Evolutionary conservation across 495 filamentous ascomycete genomes (phyloP).

Genomic region (Baudoinia panamericana): DNA sequence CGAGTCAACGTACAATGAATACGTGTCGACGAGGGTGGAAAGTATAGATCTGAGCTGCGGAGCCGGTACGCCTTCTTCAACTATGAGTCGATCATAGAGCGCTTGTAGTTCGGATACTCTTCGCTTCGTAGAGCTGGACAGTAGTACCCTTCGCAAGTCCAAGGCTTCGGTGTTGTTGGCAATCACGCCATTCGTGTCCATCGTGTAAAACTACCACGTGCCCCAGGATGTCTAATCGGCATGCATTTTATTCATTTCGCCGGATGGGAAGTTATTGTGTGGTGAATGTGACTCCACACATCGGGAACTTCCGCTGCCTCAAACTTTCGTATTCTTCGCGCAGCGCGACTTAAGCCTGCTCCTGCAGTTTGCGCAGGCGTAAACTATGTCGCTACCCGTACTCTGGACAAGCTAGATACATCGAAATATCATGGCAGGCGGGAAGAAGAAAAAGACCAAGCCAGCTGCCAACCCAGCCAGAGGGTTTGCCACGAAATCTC

Average conservation of each 20-base stretch:
- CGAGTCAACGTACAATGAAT: slow-evolving; percentile 76
- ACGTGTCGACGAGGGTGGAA: slow-evolving; percentile 65
- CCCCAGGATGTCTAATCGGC: no score
- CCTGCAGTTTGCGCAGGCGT: no score
- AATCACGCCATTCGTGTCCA: slow-evolving; percentile 1
- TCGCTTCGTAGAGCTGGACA: slow-evolving; percentile 38
- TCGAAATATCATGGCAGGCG: slow-evolving; percentile 16
- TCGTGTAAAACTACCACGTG: no score
- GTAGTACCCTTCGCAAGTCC: slow-evolving; percentile 21
- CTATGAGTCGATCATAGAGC: slow-evolving; percentile 33
- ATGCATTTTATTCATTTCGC: background rate
- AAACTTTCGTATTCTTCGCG: no score
- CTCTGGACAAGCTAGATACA: no score
- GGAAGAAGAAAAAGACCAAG: slow-evolving; percentile 66
- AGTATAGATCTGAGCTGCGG: slow-evolving; percentile 34
- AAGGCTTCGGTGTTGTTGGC: slow-evolving; percentile 1
- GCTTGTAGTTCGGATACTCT: slow-evolving; percentile 34
- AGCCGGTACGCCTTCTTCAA: slow-evolving; percentile 29
- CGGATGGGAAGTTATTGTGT: no score
- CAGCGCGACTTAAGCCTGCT: no score
- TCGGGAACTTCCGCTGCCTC: no score
- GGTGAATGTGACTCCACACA: no score
- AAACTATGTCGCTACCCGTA: no score
- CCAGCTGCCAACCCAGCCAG: slow-evolving; percentile 67
- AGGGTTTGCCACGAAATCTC: slow-evolving; percentile 83